Percentiles rank a stretch among this genome's conserved stretches.
phyloP scores from a whole-genome alignment of 768 basidiomycete genomes.

The Lyophyllum shimeji region DNA sequence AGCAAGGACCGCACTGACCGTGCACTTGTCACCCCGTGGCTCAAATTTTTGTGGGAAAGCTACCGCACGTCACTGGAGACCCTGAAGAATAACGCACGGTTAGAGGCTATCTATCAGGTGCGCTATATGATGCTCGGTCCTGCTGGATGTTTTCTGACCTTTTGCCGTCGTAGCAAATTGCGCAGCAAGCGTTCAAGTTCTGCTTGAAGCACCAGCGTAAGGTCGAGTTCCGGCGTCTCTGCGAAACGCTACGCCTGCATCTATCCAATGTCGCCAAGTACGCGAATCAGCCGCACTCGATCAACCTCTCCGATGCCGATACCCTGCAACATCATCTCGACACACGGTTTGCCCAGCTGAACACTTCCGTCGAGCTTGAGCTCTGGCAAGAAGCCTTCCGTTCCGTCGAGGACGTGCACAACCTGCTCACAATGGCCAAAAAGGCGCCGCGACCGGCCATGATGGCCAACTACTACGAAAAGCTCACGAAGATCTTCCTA shows the following conservation, averaged over 20 bases:
- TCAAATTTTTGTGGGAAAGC: slow-evolving; percentile 99
- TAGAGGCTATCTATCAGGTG: slow-evolving; percentile 94
- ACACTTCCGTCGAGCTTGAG: slow-evolving; percentile 95
- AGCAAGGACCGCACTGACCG: slow-evolving; percentile 94
- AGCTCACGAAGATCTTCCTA: slow-evolving; percentile 94
- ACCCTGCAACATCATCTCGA: slow-evolving; percentile 95
- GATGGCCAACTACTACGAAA: slow-evolving; percentile 99
- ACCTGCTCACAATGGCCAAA: slow-evolving; percentile 89
- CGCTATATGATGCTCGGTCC: slow-evolving; percentile 20
- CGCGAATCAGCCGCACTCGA: slow-evolving; percentile 87
- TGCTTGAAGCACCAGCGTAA: slow-evolving; percentile 92
- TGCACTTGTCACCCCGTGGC: slow-evolving; percentile 94
- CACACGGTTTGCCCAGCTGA: slow-evolving; percentile 94
- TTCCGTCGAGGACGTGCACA: slow-evolving; percentile 97
- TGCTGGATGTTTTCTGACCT: slow-evolving; percentile 2
- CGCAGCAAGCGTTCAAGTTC: slow-evolving; percentile 96
- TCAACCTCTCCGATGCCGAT: slow-evolving; percentile 94
- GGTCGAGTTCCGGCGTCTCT: slow-evolving; percentile 95
- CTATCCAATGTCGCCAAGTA: slow-evolving; percentile 95
- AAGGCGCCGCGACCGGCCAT: slow-evolving; percentile 90
- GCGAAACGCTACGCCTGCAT: slow-evolving; percentile 94
- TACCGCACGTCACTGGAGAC: slow-evolving; percentile 95
- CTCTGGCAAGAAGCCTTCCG: slow-evolving; percentile 99
- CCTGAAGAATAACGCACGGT: slow-evolving; percentile 89
- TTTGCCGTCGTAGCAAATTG: slow-evolving; percentile 66